Evolutionary conservation across 1,284 basidiomycete species (phyloP), one percentile per base, ranked within the genome.

Genomic region (Moesziomyces parantarcticus): DNA sequence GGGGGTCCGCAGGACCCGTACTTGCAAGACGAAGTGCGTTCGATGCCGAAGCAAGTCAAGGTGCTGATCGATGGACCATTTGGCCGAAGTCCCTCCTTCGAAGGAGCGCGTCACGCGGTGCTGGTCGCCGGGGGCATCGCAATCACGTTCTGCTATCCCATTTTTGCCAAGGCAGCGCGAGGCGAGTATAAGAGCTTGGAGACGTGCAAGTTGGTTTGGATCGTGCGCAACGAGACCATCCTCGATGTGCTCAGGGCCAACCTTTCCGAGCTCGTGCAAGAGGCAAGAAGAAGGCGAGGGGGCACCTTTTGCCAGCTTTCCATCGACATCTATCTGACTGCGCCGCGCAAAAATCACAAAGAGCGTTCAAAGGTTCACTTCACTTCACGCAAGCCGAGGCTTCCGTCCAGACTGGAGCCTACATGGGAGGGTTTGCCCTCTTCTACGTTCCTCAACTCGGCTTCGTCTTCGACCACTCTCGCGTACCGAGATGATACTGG

Each of bases 31-130:
- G 0, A 20, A 2, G 34, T 2, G 36, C 14, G 14, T 43, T 45
- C 8, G 16, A 8, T 1, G 22, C 22, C 3, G 50, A 53, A 3
- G 44, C 64, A 6, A 50, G 46, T 29, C 26, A 29, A 29, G 7
- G 64, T 77, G n/a, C 29, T 78, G 43, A 40, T 78, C 39, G 76
- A 78, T 20, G 75, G 76, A 22, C 75, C 75, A 5, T 78, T 72
- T 23, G 66, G 67, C 5, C 11, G 41, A 23, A 50, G 39, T 6
- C 58, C 58, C 18, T 40, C 64, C 26, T 39, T 54, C 8, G 25
- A 52, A 5, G 36, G 45, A 14, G 51, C 48, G 9, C 49, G 50
- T 1, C 40, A 67, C 20, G 34, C 64, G 18, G 54, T 71, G 7
- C 47, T 77, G 32, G 61, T 66, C 9, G 48, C 72, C 3, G 76